Evolutionary conservation across 208 protist species (phyloP).

Genomic region (Leishmania guyanensis): DNA sequence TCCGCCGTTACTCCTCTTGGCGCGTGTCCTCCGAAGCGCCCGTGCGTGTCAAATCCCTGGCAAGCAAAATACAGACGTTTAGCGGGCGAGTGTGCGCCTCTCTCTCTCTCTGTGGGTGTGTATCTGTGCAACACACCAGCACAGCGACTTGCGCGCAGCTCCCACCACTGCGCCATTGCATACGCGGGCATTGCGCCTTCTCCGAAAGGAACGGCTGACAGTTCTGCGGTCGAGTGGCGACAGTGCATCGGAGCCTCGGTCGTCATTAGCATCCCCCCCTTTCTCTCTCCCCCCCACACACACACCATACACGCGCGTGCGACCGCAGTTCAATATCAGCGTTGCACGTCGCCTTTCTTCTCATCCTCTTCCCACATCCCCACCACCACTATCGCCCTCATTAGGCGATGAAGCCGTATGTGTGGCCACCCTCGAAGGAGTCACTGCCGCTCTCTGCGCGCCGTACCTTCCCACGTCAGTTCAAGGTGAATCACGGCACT

Average conservation of each 20-base stretch:
- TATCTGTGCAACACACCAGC: neutral
- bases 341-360: neutral
- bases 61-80: neutral
- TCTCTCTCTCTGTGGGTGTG: neutral
- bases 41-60: neutral
- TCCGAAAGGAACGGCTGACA: neutral
- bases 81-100: no score
- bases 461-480: constrained; percentile 27
- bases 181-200: neutral
- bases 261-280: neutral
- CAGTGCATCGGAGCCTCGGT: no score
- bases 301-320: constrained; percentile 3
- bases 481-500: constrained; percentile 35
- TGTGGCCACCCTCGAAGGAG: constrained; percentile 30
- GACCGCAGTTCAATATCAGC: neutral
- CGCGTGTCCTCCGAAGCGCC: neutral
- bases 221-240: neutral
- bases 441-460: constrained; percentile 23
- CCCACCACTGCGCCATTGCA: neutral
- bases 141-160: neutral
- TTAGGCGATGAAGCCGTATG: constrained; percentile 29
- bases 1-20: neutral
- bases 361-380: neutral
- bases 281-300: neutral
- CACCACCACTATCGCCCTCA: neutral